Percentiles rank a stretch among this genome's conserved stretches.
These are phyloP conservation scores for Vishniacozyma victoriae DNA, from an alignment of 768 basidiomycete genomes.

Conservation along the genomic window DNA sequence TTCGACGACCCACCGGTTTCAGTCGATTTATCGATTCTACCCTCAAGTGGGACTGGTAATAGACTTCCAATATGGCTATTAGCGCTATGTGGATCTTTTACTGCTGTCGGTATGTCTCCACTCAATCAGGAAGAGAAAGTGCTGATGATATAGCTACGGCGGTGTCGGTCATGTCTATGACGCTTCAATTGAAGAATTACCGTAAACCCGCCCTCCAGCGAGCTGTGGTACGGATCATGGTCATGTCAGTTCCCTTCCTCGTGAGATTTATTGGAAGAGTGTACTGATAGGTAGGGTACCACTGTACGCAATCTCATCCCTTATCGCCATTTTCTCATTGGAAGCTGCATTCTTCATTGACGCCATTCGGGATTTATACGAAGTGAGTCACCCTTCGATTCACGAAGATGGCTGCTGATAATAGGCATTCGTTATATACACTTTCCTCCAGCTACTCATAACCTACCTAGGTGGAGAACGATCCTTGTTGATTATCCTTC, in stretches of 20 bases:
- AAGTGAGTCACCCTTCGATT: conserved; percentile 54
- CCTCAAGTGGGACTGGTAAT: conserved; percentile 35
- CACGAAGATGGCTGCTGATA: background rate
- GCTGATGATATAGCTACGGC: conserved; percentile 29
- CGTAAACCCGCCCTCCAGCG: conserved; percentile 52
- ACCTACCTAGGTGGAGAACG: conserved; percentile 71
- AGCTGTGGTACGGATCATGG: conserved; percentile 89
- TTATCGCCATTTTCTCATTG: conserved; percentile 87
- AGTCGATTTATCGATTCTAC: conserved; percentile 2
- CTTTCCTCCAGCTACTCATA: conserved; percentile 43
- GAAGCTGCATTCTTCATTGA: conserved; percentile 96
- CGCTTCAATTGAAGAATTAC: conserved; percentile 46
- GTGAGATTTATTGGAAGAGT: background rate
- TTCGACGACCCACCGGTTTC: background rate
- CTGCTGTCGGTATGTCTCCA: conserved; percentile 37
- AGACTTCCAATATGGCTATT: conserved; percentile 40
- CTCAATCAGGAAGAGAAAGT: background rate
- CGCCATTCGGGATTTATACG: conserved; percentile 88
- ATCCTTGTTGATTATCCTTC: conserved; percentile 81
- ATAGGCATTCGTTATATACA: conserved; percentile 48
- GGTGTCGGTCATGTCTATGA: conserved; percentile 45
- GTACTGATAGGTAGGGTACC: conserved; percentile 51
- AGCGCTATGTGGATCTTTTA: conserved; percentile 42
- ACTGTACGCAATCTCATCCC: conserved; percentile 79
- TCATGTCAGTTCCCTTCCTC: conserved; percentile 60